Evolutionary conservation across 192 early-diverging fungal species (phyloP).

Genomic region (Hyaloraphidium curvatum): DNA sequence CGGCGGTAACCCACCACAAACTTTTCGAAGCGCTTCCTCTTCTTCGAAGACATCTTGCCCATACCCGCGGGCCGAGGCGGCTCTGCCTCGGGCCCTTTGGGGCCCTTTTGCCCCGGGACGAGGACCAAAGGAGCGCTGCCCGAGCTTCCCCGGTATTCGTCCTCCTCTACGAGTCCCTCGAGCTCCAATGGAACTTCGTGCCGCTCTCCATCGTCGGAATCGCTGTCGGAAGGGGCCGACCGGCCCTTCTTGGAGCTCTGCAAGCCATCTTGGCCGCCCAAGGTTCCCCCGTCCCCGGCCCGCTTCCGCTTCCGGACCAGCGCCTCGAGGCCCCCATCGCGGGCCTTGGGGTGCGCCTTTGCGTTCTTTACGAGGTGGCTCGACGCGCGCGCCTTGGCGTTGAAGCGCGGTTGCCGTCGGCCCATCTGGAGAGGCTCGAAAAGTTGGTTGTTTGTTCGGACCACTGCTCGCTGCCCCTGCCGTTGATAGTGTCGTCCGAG

Average conservation of each 20-base stretch:
- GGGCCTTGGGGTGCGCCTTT: constrained; percentile 22
- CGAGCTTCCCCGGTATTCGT: too few relatives aligned
- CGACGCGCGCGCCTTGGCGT: constrained; percentile 32
- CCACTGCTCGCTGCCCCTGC: too few relatives aligned
- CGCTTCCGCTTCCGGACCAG: neutral
- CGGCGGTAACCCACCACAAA: constrained; percentile 12
- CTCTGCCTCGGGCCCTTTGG: too few relatives aligned
- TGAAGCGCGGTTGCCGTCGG: constrained; percentile 28
- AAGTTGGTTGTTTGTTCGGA: too few relatives aligned
- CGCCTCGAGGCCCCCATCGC: constrained; percentile 25
- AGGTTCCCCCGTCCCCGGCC: neutral
- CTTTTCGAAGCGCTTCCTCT: constrained; percentile 33
- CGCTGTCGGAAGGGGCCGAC: neutral
- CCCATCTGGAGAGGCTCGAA: too few relatives aligned
- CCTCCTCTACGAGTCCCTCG: neutral
- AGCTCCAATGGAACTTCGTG: neutral
- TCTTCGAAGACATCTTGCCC: constrained; percentile 18
- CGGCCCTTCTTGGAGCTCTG: neutral
- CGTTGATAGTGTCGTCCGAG: too few relatives aligned
- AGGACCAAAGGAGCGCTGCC: too few relatives aligned
- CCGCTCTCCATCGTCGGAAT: neutral
- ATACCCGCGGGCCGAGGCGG: too few relatives aligned
- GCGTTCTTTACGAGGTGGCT: constrained; percentile 18
- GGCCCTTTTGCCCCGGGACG: too few relatives aligned
- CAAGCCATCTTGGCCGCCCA: neutral